Evolutionary conservation across 2,329 filamentous ascomycete genomes (phyloP).

Genomic region (Sclerotinia sclerotiorum): DNA sequence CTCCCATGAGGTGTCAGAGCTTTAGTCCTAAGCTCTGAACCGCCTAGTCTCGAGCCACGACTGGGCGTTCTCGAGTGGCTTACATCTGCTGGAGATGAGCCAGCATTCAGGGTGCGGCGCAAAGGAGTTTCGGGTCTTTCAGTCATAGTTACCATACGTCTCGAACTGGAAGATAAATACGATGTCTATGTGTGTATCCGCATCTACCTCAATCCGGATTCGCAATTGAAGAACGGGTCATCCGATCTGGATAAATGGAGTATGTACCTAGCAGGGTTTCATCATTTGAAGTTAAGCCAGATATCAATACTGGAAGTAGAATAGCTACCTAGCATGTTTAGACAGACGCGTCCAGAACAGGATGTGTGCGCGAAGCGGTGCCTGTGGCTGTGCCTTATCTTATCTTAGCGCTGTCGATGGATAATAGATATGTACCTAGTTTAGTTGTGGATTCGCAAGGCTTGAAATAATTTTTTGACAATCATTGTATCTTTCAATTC

Average conservation of each 20-base stretch:
- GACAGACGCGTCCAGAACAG: conserved; percentile 14
- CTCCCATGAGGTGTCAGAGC: conserved; percentile 58
- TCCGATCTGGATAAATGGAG: not conserved
- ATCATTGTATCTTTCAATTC: conserved; percentile 1
- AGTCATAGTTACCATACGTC: conserved; percentile 33
- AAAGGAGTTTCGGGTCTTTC: conserved; percentile 38
- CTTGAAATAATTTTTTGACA: conserved; percentile 15
- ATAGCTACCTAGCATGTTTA: not conserved
- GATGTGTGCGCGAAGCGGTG: not conserved
- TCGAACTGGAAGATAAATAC: not conserved
- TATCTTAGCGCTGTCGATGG: conserved; percentile 18
- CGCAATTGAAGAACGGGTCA: not conserved
- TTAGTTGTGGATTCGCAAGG: conserved; percentile 6
- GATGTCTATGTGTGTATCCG: not conserved
- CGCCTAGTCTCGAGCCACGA: conserved; percentile 26
- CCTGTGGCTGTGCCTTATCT: conserved; percentile 9
- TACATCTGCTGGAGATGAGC: conserved; percentile 33
- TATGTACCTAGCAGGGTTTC: not conserved
- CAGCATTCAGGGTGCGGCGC: conserved; percentile 38
- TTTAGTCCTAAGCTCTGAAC: conserved; percentile 34
- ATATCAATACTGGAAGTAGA: not conserved
- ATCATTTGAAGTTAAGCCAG: not conserved
- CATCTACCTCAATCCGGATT: no score
- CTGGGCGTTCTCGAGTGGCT: conserved; percentile 35
- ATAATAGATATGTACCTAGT: not conserved